A percentile compares a stretch with the other conserved stretches of the same genome.
phyloP scores from a whole-genome alignment of 768 basidiomycete genomes.

The Rhizopogon roseolus region DNA sequence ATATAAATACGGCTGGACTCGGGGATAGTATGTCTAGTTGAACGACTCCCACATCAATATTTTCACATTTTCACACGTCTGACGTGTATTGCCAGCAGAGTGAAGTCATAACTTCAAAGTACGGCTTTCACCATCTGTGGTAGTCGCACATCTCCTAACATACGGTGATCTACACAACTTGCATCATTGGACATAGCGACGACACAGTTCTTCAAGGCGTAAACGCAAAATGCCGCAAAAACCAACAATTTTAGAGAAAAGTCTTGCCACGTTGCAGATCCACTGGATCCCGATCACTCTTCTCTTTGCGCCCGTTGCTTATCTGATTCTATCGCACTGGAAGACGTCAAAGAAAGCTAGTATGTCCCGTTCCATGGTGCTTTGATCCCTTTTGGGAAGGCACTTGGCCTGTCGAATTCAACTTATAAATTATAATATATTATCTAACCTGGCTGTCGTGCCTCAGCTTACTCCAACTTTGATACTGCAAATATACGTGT shows the following conservation, averaged over 20 bases:
- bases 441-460: not conserved
- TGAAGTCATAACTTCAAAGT: too few relatives aligned
- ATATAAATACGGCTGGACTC: too few relatives aligned
- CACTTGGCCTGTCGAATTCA: not conserved
- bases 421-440: not conserved
- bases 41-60: too few relatives aligned
- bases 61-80: too few relatives aligned
- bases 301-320: conserved; percentile 12
- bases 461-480: conserved; percentile 15
- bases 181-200: not conserved
- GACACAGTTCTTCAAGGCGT: not conserved
- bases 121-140: not conserved
- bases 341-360: conserved; percentile 4
- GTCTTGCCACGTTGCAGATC: conserved; percentile 6
- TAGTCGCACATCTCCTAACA: not conserved
- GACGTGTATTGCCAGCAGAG: not conserved
- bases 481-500: conserved; percentile 35
- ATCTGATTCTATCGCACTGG: conserved; percentile 7
- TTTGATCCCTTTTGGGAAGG: not conserved
- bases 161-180: not conserved
- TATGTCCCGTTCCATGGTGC: conserved; percentile 3
- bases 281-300: conserved; percentile 6
- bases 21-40: too few relatives aligned
- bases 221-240: not conserved
- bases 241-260: not conserved